These are phyloP conservation scores for Primulina tabacum DNA, from an alignment of 257 asterid genomes.

Conservation along the genomic window DNA sequence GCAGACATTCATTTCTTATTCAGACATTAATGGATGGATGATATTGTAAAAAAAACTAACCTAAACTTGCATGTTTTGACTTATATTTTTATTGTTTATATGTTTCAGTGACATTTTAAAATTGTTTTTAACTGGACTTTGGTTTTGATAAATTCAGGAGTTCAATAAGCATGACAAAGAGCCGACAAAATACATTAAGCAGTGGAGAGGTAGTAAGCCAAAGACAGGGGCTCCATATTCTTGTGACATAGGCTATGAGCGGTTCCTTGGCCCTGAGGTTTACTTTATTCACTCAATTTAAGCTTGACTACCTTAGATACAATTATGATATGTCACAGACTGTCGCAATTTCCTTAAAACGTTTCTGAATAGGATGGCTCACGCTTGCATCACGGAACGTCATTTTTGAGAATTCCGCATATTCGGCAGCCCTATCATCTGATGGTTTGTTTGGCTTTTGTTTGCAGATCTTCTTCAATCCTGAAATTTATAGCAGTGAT, in stretches of 20 bases:
- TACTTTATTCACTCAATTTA: slow-evolving; percentile 28
- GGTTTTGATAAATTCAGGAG: slow-evolving; percentile 59
- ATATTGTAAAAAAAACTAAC: background rate
- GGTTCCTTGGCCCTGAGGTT: slow-evolving; percentile 99
- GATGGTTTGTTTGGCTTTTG: slow-evolving; percentile 24
- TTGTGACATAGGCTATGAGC: slow-evolving; percentile 95
- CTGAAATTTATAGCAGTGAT: slow-evolving; percentile 74
- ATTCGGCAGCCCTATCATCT: slow-evolving; percentile 16
- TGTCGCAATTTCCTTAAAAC: background rate
- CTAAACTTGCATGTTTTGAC: background rate
- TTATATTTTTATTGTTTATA: slow-evolving; percentile 2
- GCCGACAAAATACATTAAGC: slow-evolving; percentile 78
- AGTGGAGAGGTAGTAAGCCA: slow-evolving; percentile 94
- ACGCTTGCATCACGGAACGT: background rate
- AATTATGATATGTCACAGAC: background rate
- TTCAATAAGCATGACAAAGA: slow-evolving; percentile 92
- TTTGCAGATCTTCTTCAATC: slow-evolving; percentile 85
- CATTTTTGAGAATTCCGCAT: background rate
- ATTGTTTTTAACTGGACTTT: slow-evolving; percentile 23
- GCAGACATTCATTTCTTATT: slow-evolving; percentile 10
- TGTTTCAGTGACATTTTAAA: slow-evolving; percentile 7
- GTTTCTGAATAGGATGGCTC: background rate
- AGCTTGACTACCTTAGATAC: slow-evolving; percentile 22
- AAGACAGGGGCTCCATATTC: slow-evolving; percentile 94
- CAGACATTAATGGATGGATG: background rate